Conservation (phyloP, 2,329 filamentous ascomycete genomes). For the Claviceps purpurea region DNA sequence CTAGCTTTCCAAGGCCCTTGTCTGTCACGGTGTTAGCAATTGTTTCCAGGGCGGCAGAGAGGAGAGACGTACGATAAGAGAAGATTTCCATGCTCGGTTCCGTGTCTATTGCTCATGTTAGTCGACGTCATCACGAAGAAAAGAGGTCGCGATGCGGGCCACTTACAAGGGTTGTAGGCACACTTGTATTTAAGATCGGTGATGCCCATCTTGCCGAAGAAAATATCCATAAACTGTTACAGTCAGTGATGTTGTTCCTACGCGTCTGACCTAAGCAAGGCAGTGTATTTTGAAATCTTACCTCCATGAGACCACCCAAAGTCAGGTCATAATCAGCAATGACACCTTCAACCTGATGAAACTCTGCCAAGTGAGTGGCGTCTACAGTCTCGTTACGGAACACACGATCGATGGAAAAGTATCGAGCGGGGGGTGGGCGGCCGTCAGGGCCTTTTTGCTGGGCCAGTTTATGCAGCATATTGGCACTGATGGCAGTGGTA, state of each 20-base stretch:
- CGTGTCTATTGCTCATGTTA: conserved; percentile 47
- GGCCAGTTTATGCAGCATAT: conserved; percentile 82
- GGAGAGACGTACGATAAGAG: conserved; percentile 46
- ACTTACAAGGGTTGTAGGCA: conserved; percentile 31
- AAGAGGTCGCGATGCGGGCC: not conserved
- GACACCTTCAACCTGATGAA: conserved; percentile 97
- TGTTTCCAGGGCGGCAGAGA: not conserved
- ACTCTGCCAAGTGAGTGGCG: conserved; percentile 91
- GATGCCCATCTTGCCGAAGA: conserved; percentile 95
- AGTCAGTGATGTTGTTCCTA: not conserved
- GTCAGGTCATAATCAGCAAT: conserved; percentile 94
- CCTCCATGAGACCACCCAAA: conserved; percentile 74
- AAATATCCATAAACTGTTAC: conserved; percentile 67
- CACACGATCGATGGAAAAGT: conserved; percentile 96
- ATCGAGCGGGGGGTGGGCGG: conserved; percentile 58
- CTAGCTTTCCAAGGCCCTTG: conserved; percentile 74
- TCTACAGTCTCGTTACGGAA: conserved; percentile 98
- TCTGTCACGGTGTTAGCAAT: conserved; percentile 21
- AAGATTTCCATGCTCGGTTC: conserved; percentile 98
- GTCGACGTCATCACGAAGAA: conserved; percentile 50
- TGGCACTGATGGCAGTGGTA: conserved; percentile 83
- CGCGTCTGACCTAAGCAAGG: not conserved
- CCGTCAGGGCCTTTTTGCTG: conserved; percentile 63
- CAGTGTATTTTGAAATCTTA: not conserved
- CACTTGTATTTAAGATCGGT: conserved; percentile 82